These are phyloP conservation scores for Pseudopithomyces maydicus DNA, from an alignment of 2,329 filamentous ascomycete genomes.

Conservation along the genomic window DNA sequence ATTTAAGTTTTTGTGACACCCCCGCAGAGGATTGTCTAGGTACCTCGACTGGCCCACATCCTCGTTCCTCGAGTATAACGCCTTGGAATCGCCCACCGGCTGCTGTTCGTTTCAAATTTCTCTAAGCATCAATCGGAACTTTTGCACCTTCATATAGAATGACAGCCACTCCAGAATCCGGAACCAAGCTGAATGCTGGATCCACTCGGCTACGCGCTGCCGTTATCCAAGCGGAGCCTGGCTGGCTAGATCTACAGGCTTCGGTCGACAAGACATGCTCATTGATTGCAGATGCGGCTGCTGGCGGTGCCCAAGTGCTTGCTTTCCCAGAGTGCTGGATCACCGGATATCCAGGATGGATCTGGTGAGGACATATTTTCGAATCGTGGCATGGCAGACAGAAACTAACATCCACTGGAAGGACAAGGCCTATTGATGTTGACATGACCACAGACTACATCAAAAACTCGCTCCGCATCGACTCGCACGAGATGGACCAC, in stretches of 20 bases:
- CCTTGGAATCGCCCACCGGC: no score
- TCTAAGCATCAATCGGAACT: no score
- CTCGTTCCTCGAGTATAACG: no score
- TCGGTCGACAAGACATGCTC: slow-evolving; percentile 46
- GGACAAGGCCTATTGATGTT: not conserved
- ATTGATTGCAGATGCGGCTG: slow-evolving; percentile 39
- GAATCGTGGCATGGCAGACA: not conserved
- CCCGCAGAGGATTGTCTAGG: no score
- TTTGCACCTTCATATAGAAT: no score
- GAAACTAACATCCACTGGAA: not conserved
- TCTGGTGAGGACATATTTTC: slow-evolving; percentile 9
- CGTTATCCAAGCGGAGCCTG: slow-evolving; percentile 16
- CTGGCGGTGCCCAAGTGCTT: slow-evolving; percentile 40
- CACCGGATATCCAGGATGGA: slow-evolving; percentile 19
- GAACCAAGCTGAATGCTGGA: no score
- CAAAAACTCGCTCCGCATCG: slow-evolving; percentile 8
- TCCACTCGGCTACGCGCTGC: not conserved
- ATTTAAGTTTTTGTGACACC: no score
- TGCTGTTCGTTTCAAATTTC: no score
- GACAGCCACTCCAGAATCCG: no score
- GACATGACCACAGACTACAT: slow-evolving; percentile 9
- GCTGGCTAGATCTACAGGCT: slow-evolving; percentile 48
- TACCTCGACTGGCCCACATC: no score
- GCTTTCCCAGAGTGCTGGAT: slow-evolving; percentile 30
- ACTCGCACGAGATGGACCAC: slow-evolving; percentile 46